These are phyloP conservation scores for Madurella mycetomatis DNA, from an alignment of 2,329 filamentous ascomycete genomes.

Conservation along the genomic window DNA sequence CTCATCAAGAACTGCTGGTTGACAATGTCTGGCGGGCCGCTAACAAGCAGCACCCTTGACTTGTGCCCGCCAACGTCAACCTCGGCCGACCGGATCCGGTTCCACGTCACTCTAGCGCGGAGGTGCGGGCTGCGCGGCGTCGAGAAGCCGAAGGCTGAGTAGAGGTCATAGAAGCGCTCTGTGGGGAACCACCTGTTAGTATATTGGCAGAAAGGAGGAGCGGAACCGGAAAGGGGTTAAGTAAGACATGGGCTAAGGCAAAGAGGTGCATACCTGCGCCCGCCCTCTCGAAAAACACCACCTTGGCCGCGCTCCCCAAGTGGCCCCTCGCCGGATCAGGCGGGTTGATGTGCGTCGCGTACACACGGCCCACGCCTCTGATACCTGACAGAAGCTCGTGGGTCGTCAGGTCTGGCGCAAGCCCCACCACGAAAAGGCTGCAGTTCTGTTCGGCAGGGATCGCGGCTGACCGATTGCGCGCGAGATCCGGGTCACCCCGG, in stretches of 20 bases:
- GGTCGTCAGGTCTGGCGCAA: constrained; percentile 42
- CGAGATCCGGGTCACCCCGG: constrained; percentile 34
- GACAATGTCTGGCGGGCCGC: constrained; percentile 41
- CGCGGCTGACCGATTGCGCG: constrained; percentile 37
- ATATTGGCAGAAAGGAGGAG: neutral
- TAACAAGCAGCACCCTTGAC: constrained; percentile 50
- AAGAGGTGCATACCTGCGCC: constrained; percentile 29
- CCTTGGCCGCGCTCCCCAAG: constrained; percentile 41
- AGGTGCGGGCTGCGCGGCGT: constrained; percentile 25
- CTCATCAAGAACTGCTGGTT: constrained; percentile 36
- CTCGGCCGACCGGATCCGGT: constrained; percentile 44
- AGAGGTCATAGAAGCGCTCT: constrained; percentile 30
- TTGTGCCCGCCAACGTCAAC: constrained; percentile 26
- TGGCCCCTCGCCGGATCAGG: constrained; percentile 36
- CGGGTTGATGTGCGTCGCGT: constrained; percentile 47
- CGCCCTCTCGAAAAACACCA: constrained; percentile 44
- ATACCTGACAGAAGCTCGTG: constrained; percentile 42
- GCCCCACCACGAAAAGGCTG: constrained; percentile 49
- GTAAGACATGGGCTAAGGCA: neutral
- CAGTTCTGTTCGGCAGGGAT: constrained; percentile 43
- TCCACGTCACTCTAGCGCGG: constrained; percentile 39
- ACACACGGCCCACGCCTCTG: constrained; percentile 46
- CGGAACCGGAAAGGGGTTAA: neutral
- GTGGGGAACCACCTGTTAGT: neutral
- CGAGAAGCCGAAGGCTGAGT: constrained; percentile 34